Evolutionary conservation across 331 rosid genomes (phyloP).

Genomic region (Quercus tomentella): DNA sequence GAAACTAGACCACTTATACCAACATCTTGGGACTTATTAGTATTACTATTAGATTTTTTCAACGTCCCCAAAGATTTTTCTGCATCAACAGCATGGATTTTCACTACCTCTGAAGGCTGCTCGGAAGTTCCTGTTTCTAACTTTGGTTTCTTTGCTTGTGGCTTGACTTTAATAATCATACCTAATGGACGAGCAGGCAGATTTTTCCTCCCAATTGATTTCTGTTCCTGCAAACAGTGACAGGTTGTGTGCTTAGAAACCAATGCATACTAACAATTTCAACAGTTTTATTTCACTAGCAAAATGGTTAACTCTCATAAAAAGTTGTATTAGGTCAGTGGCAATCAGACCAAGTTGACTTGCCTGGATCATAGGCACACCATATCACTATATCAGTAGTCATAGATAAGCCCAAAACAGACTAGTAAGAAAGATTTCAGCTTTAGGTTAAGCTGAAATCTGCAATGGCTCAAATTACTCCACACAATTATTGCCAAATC

Average conservation of each 20-base stretch:
- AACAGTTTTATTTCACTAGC: background rate
- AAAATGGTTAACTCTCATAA: background rate
- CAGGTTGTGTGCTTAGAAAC: background rate
- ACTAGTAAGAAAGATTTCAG: background rate
- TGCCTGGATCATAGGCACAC: background rate
- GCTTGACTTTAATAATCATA: slow-evolving; percentile 74
- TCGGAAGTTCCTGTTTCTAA: slow-evolving; percentile 32
- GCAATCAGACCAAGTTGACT: background rate
- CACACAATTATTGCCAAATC: background rate
- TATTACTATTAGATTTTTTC: slow-evolving; percentile 21
- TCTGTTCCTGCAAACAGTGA: slow-evolving; percentile 59
- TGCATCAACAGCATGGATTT: slow-evolving; percentile 9
- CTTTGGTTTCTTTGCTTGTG: slow-evolving; percentile 72
- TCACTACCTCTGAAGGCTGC: slow-evolving; percentile 29
- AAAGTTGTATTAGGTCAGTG: background rate
- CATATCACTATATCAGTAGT: no score
- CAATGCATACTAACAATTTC: background rate
- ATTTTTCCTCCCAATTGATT: slow-evolving; percentile 54
- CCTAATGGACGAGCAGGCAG: slow-evolving; percentile 43
- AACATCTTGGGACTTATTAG: slow-evolving; percentile 31
- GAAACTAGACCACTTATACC: slow-evolving; percentile 56
- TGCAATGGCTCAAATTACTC: background rate
- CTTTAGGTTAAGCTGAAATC: background rate
- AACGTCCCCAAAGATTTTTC: slow-evolving; percentile 28
- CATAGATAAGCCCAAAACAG: background rate